Base-by-base conservation (phyloP, 2,329 filamentous ascomycete genomes). In the Claviceps sp. region DNA sequence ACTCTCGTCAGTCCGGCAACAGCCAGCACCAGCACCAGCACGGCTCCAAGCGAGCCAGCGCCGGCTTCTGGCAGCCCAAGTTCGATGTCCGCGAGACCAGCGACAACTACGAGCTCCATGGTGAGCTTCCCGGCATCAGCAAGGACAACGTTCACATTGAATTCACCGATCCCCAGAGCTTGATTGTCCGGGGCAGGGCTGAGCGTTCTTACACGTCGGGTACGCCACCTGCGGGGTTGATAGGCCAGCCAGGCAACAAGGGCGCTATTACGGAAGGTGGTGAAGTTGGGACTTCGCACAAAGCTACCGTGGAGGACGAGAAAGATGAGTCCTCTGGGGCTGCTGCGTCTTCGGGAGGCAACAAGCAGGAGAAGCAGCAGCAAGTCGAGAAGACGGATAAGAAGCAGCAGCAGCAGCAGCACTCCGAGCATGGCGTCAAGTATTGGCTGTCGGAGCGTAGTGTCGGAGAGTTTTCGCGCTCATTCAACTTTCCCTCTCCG, bases 61-160 rank as follows among this genome's bases (percentile, higher is more conserved):
- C 72, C 50, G 68, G 69, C 42, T 48, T 50, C 61, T 88, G 87
- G 75, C 75, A 76, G 47, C 85, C 85, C 48, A 82, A 79, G 65
- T 89, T 89, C 63, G 85, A 89, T 57, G 74, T 88, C 55, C 80
- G 77, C 64, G 85, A 89, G 70, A 74, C 75, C 3, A 74, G 77
- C 53, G 68, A 77, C 11, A 65, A 70, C 53, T 89, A 87, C 63
- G 80, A 89, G 67, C 78, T 89, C 13, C 80, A 89, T 60, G 86
- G 85, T 59, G 85, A 89, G 66, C 78, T 89, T 1, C 82, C 85
- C 0, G 86, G 86, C 47, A 72, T 88, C 58, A 77, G 79, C 56
- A 84, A 86, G 67, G 79, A 85, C 57, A 73, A 88, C 62, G 70
- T 89, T 61, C 72, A 76, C 63, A 84, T 89, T 63, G 85, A 89